These are phyloP conservation scores for Cardiospermum halicacabum DNA, from an alignment of 345 rosid species.

Conservation along the genomic window DNA sequence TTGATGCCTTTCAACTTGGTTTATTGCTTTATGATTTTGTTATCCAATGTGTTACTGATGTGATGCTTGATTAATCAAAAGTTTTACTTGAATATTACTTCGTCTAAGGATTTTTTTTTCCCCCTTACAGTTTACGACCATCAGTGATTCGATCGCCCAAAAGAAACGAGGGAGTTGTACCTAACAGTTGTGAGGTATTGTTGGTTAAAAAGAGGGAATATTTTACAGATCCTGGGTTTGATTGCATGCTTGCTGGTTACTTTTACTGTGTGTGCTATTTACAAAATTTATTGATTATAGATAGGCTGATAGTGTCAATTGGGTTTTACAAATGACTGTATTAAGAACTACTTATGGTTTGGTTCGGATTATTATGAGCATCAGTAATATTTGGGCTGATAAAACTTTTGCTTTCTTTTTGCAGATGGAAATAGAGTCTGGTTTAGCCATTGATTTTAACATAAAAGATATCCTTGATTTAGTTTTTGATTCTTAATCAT, in stretches of 20 bases:
- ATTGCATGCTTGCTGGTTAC: background rate
- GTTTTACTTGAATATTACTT: slow-evolving; percentile 1
- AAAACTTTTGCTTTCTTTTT: slow-evolving; percentile 17
- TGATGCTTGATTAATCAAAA: slow-evolving; percentile 12
- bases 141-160: slow-evolving; percentile 38
- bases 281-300: background rate
- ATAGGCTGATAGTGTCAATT: background rate
- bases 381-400: slow-evolving; percentile 11
- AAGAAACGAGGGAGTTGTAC: slow-evolving; percentile 53
- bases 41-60: slow-evolving; percentile 1
- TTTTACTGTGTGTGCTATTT: background rate
- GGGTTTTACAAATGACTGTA: background rate
- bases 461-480: slow-evolving; percentile 79
- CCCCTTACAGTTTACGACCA: slow-evolving; percentile 57
- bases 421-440: slow-evolving; percentile 74
- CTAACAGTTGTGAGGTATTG: slow-evolving; percentile 54
- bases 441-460: slow-evolving; percentile 80
- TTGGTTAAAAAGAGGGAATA: background rate
- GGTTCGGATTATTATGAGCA: background rate
- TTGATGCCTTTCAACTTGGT: background rate
- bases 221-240: background rate
- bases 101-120: slow-evolving; percentile 1
- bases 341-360: background rate
- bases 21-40: background rate
- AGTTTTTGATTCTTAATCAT: background rate